Base-by-base conservation (phyloP, 2,329 filamentous ascomycete genomes). In the Ceratocystis diversiconidia region DNA sequence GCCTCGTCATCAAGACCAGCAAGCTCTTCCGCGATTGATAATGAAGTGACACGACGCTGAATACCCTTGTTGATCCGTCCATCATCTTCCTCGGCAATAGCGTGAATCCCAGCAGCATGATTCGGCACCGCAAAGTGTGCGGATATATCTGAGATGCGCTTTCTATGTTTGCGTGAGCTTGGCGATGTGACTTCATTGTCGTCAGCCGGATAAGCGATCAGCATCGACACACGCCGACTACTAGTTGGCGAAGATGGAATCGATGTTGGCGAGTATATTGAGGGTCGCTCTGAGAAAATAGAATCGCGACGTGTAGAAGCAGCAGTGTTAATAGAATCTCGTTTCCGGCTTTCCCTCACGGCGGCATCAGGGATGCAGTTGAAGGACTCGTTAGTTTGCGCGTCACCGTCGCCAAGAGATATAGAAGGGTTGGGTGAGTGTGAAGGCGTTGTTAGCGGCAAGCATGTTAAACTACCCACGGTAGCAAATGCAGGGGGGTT, bases 181-280 rank as follows among this genome's bases (percentile, higher is more conserved):
- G 70, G 50, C 10, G 61, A 52, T 30, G 60, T 55, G 12, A 61
- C 25, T 36, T 67, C 66, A 32, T 67, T 43, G 46, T 52, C 62
- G 10, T 52, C 62, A n/a, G 55, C 55, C 30, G 55, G 55, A 19
- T 52, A 63, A 8, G 8, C 32, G 12, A 28, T 65, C 17, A 67
- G 61, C n/a, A 67, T 44, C 25, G 63, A 67, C 61, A 65, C 65
- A 12, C 60, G 66, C 15, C 66, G 50, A 32, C 62, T 67, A 46
- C 90, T 94, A 57, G 81, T 82, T 0, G 94, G 92, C 3, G 92
- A 96, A 70, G 86, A 91, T 1, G 91, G 87, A 1, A 87, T 80
- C 0, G 92, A 95, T 1, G 88, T 90, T 0, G 83, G 75, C 1
- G 83, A 80, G 66, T 87, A 84, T 8, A 88, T 85, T 0, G 84